A percentile compares a stretch with the other conserved stretches of the same genome.
Evolutionary conservation across 768 basidiomycete genomes (phyloP).

Genomic region (Tulasnella sp.): DNA sequence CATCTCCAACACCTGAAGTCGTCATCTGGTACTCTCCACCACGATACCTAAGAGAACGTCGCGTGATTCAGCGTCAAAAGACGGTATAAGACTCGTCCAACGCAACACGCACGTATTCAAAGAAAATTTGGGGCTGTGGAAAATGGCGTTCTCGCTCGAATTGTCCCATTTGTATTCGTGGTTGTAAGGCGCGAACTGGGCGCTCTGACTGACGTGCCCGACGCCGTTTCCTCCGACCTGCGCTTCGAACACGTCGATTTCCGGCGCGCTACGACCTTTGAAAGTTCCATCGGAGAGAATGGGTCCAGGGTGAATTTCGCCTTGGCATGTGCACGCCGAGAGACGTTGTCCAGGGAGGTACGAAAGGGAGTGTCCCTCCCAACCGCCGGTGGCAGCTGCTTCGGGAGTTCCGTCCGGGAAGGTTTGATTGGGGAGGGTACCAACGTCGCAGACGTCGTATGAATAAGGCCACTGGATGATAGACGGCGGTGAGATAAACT

Average conservation of each 20-base stretch:
- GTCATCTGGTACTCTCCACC: conserved; percentile 84
- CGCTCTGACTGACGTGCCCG: conserved; percentile 76
- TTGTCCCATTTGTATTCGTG: conserved; percentile 66
- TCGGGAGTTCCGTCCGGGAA: conserved; percentile 39
- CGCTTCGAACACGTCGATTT: conserved; percentile 89
- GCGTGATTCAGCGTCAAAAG: background rate
- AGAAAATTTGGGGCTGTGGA: conserved; percentile 47
- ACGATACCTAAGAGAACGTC: background rate
- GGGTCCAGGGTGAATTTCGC: conserved; percentile 86
- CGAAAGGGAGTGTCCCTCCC: conserved; percentile 53
- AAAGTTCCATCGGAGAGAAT: conserved; percentile 69
- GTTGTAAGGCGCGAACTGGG: conserved; percentile 71
- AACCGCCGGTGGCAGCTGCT: background rate
- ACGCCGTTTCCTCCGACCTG: conserved; percentile 20
- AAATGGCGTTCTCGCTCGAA: conserved; percentile 54
- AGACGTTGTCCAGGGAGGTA: conserved; percentile 85
- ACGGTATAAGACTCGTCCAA: conserved; percentile 21
- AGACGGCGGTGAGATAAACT: background rate
- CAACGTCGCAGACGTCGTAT: conserved; percentile 85
- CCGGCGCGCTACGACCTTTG: conserved; percentile 77
- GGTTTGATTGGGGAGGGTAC: conserved; percentile 82
- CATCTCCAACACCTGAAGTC: conserved; percentile 62
- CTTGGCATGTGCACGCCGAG: conserved; percentile 81
- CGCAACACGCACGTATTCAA: conserved; percentile 55
- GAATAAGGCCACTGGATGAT: conserved; percentile 32